These are phyloP conservation scores for Corynascus novoguineensis DNA, from an alignment of 495 filamentous ascomycete genomes.

Conservation along the genomic window DNA sequence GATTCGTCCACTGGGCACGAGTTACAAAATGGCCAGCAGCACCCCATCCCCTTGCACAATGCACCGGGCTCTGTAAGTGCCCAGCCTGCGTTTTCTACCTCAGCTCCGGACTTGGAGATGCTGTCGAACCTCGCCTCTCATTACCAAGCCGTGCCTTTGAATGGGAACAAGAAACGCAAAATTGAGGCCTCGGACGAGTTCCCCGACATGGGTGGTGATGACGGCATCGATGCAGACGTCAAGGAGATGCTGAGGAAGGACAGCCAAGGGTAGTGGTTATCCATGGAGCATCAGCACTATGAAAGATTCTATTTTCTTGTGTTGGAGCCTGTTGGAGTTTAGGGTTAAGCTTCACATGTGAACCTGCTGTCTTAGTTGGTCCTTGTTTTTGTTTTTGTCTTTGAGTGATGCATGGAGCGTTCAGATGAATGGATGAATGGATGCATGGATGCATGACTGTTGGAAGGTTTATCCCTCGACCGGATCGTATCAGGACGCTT, in stretches of 20 bases:
- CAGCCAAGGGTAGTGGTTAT: constrained; percentile 15
- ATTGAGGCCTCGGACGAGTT: constrained; percentile 60
- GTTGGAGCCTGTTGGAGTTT: neutral
- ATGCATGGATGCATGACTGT: too few relatives aligned
- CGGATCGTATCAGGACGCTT: too few relatives aligned
- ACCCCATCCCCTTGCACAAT: constrained; percentile 26
- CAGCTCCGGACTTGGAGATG: constrained; percentile 45
- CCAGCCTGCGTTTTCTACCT: constrained; percentile 31
- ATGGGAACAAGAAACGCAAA: constrained; percentile 63
- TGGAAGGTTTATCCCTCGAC: too few relatives aligned
- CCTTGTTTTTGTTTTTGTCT: neutral
- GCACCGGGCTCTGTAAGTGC: constrained; percentile 6
- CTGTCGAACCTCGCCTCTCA: constrained; percentile 47
- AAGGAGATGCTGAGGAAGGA: constrained; percentile 67
- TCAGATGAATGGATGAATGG: too few relatives aligned
- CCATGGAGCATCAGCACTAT: neutral
- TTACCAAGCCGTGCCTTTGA: constrained; percentile 41
- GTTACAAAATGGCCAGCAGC: constrained; percentile 24
- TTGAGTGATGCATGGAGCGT: too few relatives aligned
- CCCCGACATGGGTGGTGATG: constrained; percentile 61
- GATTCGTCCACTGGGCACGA: constrained; percentile 13
- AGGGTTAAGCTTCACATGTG: too few relatives aligned
- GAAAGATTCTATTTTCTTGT: neutral
- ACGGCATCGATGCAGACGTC: constrained; percentile 76
- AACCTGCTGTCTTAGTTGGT: too few relatives aligned